These are phyloP conservation scores for Fomitopsis serialis DNA, from an alignment of 768 basidiomycete genomes.

Conservation along the genomic window DNA sequence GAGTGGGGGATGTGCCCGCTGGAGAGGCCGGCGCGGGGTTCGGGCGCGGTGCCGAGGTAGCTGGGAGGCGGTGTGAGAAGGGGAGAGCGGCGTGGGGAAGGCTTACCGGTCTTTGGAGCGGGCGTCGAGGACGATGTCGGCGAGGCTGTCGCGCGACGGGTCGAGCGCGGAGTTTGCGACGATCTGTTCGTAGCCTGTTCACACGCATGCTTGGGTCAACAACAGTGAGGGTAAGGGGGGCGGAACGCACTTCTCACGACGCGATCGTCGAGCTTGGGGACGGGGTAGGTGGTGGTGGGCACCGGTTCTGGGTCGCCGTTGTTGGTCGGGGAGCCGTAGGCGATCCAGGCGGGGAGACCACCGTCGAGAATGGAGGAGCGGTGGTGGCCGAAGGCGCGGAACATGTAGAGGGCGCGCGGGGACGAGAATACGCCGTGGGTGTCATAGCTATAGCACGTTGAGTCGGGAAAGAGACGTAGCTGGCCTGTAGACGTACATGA, in stretches of 20 bases:
- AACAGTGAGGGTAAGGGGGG: not conserved
- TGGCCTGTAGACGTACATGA: constrained; percentile 50
- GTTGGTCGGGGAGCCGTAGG: constrained; percentile 56
- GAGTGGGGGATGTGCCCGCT: constrained; percentile 93
- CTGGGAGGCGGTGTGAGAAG: constrained; percentile 33
- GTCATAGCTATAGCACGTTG: constrained; percentile 62
- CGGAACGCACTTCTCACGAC: constrained; percentile 45
- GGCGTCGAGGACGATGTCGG: constrained; percentile 83
- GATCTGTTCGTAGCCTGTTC: constrained; percentile 82
- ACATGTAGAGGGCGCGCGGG: constrained; percentile 91
- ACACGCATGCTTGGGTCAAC: not conserved
- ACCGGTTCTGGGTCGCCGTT: constrained; percentile 23
- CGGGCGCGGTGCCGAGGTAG: constrained; percentile 75
- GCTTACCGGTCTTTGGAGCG: constrained; percentile 73
- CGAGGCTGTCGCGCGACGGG: constrained; percentile 35
- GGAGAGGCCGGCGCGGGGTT: constrained; percentile 82
- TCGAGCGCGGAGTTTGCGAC: constrained; percentile 58
- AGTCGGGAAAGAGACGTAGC: constrained; percentile 3
- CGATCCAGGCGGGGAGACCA: constrained; percentile 81
- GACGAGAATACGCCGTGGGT: constrained; percentile 86
- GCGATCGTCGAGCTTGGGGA: constrained; percentile 45
- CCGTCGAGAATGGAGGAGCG: constrained; percentile 88
- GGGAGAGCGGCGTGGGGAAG: constrained; percentile 1
- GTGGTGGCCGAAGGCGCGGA: constrained; percentile 85
- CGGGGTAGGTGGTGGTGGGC: constrained; percentile 38